Base-by-base conservation (phyloP, 1,139 yeast species). In the Suhomyces wounanorum region DNA sequence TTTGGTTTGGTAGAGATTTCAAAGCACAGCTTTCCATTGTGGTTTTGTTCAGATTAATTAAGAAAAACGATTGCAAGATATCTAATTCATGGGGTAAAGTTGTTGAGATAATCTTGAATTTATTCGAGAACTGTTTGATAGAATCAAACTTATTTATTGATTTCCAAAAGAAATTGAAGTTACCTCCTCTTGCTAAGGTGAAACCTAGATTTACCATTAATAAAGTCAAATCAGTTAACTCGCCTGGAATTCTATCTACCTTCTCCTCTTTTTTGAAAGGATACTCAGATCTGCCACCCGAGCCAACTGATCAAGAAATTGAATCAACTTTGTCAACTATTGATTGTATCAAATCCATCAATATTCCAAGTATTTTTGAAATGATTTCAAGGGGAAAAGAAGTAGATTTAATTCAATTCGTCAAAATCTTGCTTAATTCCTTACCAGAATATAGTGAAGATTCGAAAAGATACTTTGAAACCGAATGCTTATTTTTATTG, bases 191-290 rank as follows among this genome's bases (percentile, higher is more conserved):
- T 47, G 80, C 87, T 0, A 79, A 76, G 52, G 87, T 90, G 3
- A 76, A 79, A 51, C 89, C 96, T 0, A 83, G 83, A 37, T 81
- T 81, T 57, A 77, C 83, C 6, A 79, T 89, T 41, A 82, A 82
- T 51, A 80, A 89, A 57, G 70, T 82, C 0, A 83, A 83, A 51
- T 77, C 81, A 0, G 77, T 82, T 25, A 87, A 84, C 59, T 96
- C 85, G 38, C 77, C 80, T 9, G 90, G 98, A 1, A 65, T 95
- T 23, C 81, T 95, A 52, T 89, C 96, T 1, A 88, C 98, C 0
- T 85, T 95, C 59, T 91, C 97, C 0, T 90, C 97, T 0, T 92
- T 91, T 62, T 79, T 95, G 67, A 89, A 95, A 58, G 95, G 97
- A 14, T 83, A 87, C 53, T 77, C 87, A 0, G 97, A 91, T 59